Evolutionary conservation across 805 yeast genomes (phyloP).

Genomic region (Teunomyces pallodes): DNA sequence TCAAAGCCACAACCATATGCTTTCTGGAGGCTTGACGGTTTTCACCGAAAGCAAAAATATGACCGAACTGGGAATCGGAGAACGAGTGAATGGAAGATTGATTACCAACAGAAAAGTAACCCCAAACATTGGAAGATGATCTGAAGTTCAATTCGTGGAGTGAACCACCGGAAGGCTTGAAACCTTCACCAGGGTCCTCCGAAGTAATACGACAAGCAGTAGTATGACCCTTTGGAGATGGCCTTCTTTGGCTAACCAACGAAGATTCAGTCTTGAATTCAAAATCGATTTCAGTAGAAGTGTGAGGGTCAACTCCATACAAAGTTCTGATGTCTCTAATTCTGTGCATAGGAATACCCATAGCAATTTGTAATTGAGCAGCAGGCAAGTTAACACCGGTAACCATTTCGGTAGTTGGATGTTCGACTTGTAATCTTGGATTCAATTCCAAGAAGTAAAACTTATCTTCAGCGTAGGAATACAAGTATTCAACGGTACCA

Average conservation of each 20-base stretch:
- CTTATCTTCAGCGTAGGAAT: slow-evolving; percentile 90
- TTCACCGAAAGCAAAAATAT: slow-evolving; percentile 98
- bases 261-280: slow-evolving; percentile 75
- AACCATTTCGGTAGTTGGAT: slow-evolving; percentile 99
- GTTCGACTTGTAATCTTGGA: slow-evolving; percentile 99
- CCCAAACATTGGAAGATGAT: slow-evolving; percentile 98
- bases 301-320: slow-evolving; percentile 95
- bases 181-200: slow-evolving; percentile 99
- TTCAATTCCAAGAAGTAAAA: slow-evolving; percentile 95
- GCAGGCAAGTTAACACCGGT: slow-evolving; percentile 98
- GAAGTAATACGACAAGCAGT: slow-evolving; percentile 99
- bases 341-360: slow-evolving; percentile 98
- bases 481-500: slow-evolving; percentile 97
- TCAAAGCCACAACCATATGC: slow-evolving; percentile 98
- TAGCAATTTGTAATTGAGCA: slow-evolving; percentile 97
- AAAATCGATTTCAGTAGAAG: slow-evolving; percentile 86
- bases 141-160: slow-evolving; percentile 95
- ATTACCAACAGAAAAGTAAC: slow-evolving; percentile 95
- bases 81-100: slow-evolving; percentile 97
- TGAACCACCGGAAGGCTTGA: slow-evolving; percentile 97
- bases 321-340: slow-evolving; percentile 87
- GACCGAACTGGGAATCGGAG: slow-evolving; percentile 98
- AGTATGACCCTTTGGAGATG: slow-evolving; percentile 96
- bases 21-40: slow-evolving; percentile 96
- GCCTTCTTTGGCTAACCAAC: slow-evolving; percentile 79